Evolutionary conservation across 2,329 filamentous ascomycete species (phyloP).

Genomic region (Chaetomiaceae sp.): DNA sequence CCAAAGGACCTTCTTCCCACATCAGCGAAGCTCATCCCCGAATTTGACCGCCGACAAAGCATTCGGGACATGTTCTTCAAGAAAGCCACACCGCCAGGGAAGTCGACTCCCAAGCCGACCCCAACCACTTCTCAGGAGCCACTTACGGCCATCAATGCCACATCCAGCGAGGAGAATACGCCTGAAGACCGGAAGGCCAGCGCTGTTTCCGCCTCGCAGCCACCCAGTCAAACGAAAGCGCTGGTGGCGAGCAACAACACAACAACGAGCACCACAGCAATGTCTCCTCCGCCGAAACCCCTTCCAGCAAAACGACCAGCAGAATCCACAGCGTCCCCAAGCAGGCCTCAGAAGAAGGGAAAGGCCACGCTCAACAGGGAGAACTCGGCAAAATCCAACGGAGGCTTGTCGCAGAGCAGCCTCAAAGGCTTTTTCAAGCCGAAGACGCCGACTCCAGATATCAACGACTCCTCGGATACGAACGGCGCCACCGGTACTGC

Average conservation of each 20-base stretch:
- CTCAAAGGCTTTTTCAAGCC: slow-evolving; percentile 78
- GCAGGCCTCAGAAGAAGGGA: slow-evolving; percentile 36
- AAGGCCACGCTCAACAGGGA: slow-evolving; percentile 34
- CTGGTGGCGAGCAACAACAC: background rate
- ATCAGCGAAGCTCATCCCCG: slow-evolving; percentile 79
- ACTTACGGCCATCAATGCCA: background rate
- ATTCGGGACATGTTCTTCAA: slow-evolving; percentile 91
- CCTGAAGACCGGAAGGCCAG: background rate
- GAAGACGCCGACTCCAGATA: slow-evolving; percentile 35
- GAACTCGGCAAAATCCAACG: slow-evolving; percentile 32
- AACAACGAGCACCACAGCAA: slow-evolving; percentile 5
- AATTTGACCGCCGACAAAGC: slow-evolving; percentile 77
- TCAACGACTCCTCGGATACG: background rate
- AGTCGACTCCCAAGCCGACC: slow-evolving; percentile 14
- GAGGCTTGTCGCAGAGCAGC: slow-evolving; percentile 45
- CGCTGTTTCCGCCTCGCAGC: background rate
- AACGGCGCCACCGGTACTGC: background rate
- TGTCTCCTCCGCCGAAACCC: slow-evolving; percentile 17
- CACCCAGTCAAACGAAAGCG: slow-evolving; percentile 10
- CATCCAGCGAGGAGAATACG: background rate
- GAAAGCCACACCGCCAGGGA: slow-evolving; percentile 38
- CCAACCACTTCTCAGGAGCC: background rate
- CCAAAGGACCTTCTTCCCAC: slow-evolving; percentile 63
- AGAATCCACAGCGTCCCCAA: slow-evolving; percentile 11
- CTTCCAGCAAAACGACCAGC: slow-evolving; percentile 22